Evolutionary conservation across 148 eudicot genomes (phyloP), one percentile per base, ranked within the genome.

Genomic region (Limonium bicolor): DNA sequence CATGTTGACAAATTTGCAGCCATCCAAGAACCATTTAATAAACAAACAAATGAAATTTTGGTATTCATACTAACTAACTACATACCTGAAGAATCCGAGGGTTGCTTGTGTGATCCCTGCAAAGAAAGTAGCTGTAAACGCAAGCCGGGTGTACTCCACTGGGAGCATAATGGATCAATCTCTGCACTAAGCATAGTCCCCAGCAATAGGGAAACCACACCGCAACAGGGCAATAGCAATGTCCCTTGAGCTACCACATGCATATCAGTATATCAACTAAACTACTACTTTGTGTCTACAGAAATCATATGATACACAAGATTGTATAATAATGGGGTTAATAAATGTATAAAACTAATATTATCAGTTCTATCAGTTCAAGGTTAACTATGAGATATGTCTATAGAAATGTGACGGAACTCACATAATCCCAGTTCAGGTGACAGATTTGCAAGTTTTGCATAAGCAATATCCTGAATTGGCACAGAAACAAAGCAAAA

Each of bases 151-250:
- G 56, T 79, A 88, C 1, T 74, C 77, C 1, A 0, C 19, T 9
- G 68, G 56, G n/a, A 73, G 27, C 0, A 30, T 64, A 0, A 41
- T 48, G 12, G 74, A 56, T 83, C 92, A 48, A 76, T 35, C 64
- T 79, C 86, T 2, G 58, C 40, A 38, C 36, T 60, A 23, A 88
- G 66, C 53, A 74, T 45, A 31, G 68, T 71, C 17, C 96, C 96
- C 0, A 88, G 60, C 40, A 88, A 60, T 13, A 88, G 78, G 21
- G 96, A 83, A 12, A 88, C 74, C 26, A 88, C 96, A 6, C n/a
- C n/a, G 96, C 96, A 46, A 88, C 94, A 2, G 96, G 96, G 27
- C 96, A 3, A 88, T 88, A 5, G 96, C 96, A 11, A 88, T 76
- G 48, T 88, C 86, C 54, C 92, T 74, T 34, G 96, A 87, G 54